Evolutionary conservation across 768 basidiomycete genomes (phyloP), one percentile per base, ranked within the genome.

Genomic region (Amanita pseudoporphyria): DNA sequence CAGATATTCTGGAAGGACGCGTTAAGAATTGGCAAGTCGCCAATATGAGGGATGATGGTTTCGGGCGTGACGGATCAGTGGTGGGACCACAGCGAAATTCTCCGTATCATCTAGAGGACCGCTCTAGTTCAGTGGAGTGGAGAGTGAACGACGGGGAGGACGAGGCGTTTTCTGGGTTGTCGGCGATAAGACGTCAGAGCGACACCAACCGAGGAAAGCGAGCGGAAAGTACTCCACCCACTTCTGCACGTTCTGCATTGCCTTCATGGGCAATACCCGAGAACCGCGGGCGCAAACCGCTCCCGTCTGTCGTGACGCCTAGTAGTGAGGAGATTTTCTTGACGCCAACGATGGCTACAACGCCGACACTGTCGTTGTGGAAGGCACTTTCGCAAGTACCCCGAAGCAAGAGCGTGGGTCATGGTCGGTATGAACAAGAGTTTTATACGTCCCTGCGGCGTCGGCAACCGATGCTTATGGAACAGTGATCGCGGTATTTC

Each of bases 401-500:
- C 14, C 49, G 49, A 21, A 50, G 49, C 32, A 50, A 40, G 41
- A 50, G 49, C 22, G 49, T 43, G 39, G 49, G 49, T 43, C 49
- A 43, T 26, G 22, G 18, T 21, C 41, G 41, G 3, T 18, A 13
- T 19, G 32, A 43, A n/a, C 41, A 33, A 41, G 49, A 50, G 35
- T 28, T 48, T 50, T 50, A 50, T 50, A 28, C 19, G 26, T 28
- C 26, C 6, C 31, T 33, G 9, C 49, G 40, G 30, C 49, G 28
- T 36, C 41, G 24, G 41, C 41, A 26, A n/a, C 6, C 16, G 41
- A 7, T 43, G 2, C 12, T 2, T 28, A 35, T 47, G 35, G 46
- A 47, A 38, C 40, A n/a, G 19, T 40, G 31, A 43, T 40, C 40
- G 14, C 19, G 18, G 21, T 21, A 10, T 26, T 46, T 46, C 33